Base-by-base conservation (phyloP, 495 filamentous ascomycete genomes). In the Penicillium longicatenatum region DNA sequence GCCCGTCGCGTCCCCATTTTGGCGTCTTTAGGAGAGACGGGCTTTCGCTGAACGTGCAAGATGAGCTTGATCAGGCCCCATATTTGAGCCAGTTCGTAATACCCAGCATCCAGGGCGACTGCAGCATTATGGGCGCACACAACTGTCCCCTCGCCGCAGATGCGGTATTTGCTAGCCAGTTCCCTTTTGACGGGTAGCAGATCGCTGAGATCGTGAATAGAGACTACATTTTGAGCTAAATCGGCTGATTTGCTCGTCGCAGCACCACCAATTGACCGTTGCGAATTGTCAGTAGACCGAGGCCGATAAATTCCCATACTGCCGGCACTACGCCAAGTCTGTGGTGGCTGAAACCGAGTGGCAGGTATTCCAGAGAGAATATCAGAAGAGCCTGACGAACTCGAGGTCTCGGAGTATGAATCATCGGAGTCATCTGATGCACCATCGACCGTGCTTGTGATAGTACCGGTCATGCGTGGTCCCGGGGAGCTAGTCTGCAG, bases 61-160 rank as follows among this genome's bases (percentile, higher is more conserved):
- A 98, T 80, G 55, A 96, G 73, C 26, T 84, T 86, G 30, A 89
- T 78, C 54, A 97, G 86, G 30, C 84, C 82, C 94, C 94, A 98
- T 3, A 95, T 83, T 59, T 91, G 85, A 29, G 89, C 91, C 24
- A 93, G 68, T 62, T 97, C 91, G 33, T 79, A 69, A 61, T 81
- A 85, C 4, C 91, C 91, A 63, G 88, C 81, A 59, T 85, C 86
- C 59, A 85, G 77, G 16, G 93, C 92, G 47, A 96, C 85, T 7
- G 73, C 71, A 6, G 90, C 89, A 71, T 98, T 98, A 55, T 94
- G 88, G 24, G 78, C 75, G 69, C 93, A 97, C 8, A 96, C 86
- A 42, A 87, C 84, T 4, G 85, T 81, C 2, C 86, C 89, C 45
- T 89, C 84, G 14, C 92, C 91, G 65, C 92, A 91, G n/a, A 95